Conservation (phyloP, 768 basidiomycete species). For the Mycena olivaceomarginata region DNA sequence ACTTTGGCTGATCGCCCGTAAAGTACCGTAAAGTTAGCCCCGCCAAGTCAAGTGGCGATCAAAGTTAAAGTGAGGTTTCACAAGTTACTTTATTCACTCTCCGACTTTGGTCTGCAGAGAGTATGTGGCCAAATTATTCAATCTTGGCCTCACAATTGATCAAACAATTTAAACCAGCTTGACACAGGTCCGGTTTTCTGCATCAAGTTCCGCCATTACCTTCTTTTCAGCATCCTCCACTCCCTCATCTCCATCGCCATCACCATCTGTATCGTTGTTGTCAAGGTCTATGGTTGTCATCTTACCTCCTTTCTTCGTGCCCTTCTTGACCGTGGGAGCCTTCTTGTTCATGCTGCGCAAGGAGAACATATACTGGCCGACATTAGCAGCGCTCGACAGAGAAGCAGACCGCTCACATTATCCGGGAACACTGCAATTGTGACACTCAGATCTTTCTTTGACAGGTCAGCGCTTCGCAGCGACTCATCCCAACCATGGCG, state of each 20-base stretch:
- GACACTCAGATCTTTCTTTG: background rate
- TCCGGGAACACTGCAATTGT: conserved; percentile 13
- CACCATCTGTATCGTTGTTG: conserved; percentile 12
- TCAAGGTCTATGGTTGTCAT: conserved; percentile 27
- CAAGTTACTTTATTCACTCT: too few relatives aligned
- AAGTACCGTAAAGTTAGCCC: too few relatives aligned
- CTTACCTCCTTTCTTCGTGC: background rate
- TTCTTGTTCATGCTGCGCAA: background rate
- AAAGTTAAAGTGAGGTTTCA: too few relatives aligned
- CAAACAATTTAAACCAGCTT: too few relatives aligned
- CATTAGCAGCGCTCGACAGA: background rate
- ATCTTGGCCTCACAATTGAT: too few relatives aligned
- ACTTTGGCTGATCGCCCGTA: too few relatives aligned
- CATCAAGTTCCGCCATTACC: background rate
- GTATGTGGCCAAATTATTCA: too few relatives aligned
- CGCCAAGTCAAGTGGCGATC: too few relatives aligned
- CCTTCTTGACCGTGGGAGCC: background rate
- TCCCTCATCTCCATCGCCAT: conserved; percentile 13
- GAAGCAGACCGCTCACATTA: background rate
- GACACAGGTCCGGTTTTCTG: background rate
- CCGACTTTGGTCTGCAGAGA: too few relatives aligned
- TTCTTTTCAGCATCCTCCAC: background rate
- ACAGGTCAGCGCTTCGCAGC: too few relatives aligned
- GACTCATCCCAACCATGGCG: too few relatives aligned
- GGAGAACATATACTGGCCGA: conserved; percentile 17